Conservation (phyloP, 495 filamentous ascomycete genomes). For the Xylaria palmicola region DNA sequence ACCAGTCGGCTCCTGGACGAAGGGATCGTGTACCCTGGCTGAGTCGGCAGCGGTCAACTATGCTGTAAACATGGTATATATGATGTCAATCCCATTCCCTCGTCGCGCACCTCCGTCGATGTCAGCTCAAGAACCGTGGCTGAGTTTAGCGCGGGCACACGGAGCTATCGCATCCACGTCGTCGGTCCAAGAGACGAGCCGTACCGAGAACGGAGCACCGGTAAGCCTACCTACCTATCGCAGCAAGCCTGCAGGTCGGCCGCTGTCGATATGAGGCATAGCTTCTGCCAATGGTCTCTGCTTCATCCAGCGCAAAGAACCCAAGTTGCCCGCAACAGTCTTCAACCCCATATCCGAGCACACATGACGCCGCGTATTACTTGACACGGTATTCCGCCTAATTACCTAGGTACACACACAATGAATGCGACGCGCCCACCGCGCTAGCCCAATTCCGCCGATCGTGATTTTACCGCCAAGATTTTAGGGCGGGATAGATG, state of each 20-base stretch:
- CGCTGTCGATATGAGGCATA: no score
- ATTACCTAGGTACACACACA: no score
- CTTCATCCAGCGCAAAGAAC: no score
- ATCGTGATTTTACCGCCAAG: slow-evolving; percentile 2
- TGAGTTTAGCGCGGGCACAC: neutral
- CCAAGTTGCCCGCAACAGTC: no score
- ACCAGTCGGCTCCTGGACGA: neutral
- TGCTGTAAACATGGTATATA: neutral
- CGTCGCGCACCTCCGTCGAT: neutral
- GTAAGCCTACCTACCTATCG: neutral
- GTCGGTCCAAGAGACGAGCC: neutral
- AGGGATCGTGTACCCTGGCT: neutral
- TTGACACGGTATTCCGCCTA: no score
- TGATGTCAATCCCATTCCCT: neutral
- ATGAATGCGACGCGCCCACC: neutral
- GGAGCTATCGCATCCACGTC: neutral
- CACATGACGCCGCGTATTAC: no score
- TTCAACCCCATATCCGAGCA: no score
- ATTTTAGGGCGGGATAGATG: slow-evolving; percentile 1
- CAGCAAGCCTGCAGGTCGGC: no score
- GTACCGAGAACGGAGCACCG: neutral
- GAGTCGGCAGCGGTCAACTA: neutral
- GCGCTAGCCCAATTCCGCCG: neutral
- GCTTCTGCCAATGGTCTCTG: no score
- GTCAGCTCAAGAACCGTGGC: neutral